These are phyloP conservation scores for Lenzites betulinus DNA, from an alignment of 768 basidiomycete genomes.

Conservation along the genomic window DNA sequence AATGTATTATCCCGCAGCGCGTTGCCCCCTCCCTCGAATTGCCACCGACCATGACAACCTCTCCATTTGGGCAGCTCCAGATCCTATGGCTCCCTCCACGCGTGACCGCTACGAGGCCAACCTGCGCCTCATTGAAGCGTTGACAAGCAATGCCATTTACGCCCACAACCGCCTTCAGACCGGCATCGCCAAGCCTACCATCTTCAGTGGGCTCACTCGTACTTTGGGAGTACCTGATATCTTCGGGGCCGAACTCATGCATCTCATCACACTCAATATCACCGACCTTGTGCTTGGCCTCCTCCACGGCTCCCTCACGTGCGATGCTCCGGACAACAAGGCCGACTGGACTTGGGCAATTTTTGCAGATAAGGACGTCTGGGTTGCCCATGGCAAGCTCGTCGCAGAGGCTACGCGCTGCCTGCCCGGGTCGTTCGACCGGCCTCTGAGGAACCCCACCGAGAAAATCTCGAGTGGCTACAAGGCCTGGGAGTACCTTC, in stretches of 20 bases:
- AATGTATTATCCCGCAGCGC: not conserved
- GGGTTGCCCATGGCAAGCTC: slow-evolving; percentile 39
- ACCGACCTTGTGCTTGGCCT: slow-evolving; percentile 34
- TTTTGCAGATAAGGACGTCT: slow-evolving; percentile 21
- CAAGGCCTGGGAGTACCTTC: slow-evolving; percentile 33
- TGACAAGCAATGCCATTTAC: slow-evolving; percentile 26
- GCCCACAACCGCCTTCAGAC: slow-evolving; percentile 28
- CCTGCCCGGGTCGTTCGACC: slow-evolving; percentile 42
- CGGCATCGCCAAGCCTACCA: slow-evolving; percentile 39
- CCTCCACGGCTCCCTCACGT: slow-evolving; percentile 29
- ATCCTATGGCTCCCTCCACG: too few species aligned
- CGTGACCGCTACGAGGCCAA: slow-evolving; percentile 1
- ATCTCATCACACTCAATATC: slow-evolving; percentile 39
- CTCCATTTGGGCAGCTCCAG: too few species aligned
- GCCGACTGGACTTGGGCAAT: not conserved
- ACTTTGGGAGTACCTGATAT: slow-evolving; percentile 31
- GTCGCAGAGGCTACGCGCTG: slow-evolving; percentile 36
- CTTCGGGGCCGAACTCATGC: slow-evolving; percentile 42
- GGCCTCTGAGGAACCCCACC: slow-evolving; percentile 38
- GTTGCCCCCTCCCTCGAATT: too few species aligned
- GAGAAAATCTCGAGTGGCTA: slow-evolving; percentile 25
- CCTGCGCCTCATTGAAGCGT: slow-evolving; percentile 20
- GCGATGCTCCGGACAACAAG: too few species aligned
- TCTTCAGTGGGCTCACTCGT: slow-evolving; percentile 33
- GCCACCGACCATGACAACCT: too few species aligned